Base-by-base conservation (phyloP, 2,329 filamentous ascomycete genomes). In the Alternaria ethzedia region DNA sequence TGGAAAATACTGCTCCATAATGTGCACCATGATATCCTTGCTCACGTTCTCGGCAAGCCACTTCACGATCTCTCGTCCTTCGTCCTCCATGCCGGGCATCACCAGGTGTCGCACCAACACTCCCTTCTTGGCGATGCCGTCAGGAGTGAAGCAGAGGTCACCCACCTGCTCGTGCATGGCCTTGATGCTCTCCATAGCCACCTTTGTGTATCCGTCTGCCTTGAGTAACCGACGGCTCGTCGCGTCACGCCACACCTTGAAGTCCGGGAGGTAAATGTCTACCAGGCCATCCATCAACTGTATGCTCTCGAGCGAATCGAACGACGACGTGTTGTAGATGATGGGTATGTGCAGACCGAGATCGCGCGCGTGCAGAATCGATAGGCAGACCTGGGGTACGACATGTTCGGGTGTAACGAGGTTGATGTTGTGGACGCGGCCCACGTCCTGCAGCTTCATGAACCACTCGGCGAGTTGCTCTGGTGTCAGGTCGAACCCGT, bases 371-470 rank as follows among this genome's bases (percentile, higher is more conserved):
- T 91, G 86, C 23, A 96, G 83, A 70, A 96, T 92, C 13, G 89
- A 90, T 30, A 96, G 82, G 1, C 88, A 91, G 10, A 96, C 91
- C 76, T 96, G 93, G 0, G 93, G 92, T 5, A 94, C 92, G 17
- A 96, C 91, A 77, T 96, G 93, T 76, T 96, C 93, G 0, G 93
- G 92, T 0, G 92, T 96, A 61, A 96, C 87, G 21, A 95, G 87
- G 78, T 97, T 96, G 84, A 96, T 94, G 77, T 96, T 96, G 82
- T 96, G 92, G n/a, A 93, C 91, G 9, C 85, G 82, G n/a, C 92
- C 93, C 3, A 92, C 86, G 26, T 92, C 85, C 76, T 96, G 92
- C 46, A 96, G 82, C 81, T 96, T 96, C 61, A 96, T 72, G 79
- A 91, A 94, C 93, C 93, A 96, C 57, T 91, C 89, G 6, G 86